Conservation (phyloP, 768 basidiomycete genomes). For the Leccinellum rugosiceps region DNA sequence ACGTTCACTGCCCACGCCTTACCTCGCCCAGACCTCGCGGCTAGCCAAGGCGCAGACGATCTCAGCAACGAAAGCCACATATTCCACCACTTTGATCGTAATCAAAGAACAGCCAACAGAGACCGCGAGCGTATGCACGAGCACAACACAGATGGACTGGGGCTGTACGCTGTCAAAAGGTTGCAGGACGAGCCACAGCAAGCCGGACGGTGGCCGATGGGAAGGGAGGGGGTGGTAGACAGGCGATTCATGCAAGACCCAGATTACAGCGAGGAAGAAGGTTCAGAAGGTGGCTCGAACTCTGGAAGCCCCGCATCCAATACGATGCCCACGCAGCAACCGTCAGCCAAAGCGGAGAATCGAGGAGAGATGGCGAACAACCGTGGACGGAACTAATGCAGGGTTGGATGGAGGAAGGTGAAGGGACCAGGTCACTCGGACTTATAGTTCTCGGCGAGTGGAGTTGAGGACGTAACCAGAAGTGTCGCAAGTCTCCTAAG, state of each 20-base stretch:
- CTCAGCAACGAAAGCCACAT: conserved; percentile 20
- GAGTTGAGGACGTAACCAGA: neutral
- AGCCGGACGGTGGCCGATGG: neutral
- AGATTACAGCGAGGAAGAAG: conserved; percentile 25
- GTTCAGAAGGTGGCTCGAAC: neutral
- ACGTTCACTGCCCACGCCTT: conserved; percentile 17
- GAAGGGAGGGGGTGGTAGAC: neutral
- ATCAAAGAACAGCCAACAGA: conserved; percentile 22
- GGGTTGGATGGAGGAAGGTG: neutral
- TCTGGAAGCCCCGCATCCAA: conserved; percentile 8
- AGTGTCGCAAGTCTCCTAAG: neutral
- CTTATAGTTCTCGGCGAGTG: neutral
- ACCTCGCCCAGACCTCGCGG: conserved; percentile 25
- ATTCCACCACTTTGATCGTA: conserved; percentile 31
- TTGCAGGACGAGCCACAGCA: neutral
- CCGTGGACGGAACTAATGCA: conserved; percentile 2
- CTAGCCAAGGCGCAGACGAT: conserved; percentile 12
- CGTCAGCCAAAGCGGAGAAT: conserved; percentile 1
- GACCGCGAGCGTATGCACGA: conserved; percentile 5
- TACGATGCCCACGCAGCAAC: conserved; percentile 14
- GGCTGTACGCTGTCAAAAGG: neutral
- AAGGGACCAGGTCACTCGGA: neutral
- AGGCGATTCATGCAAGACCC: conserved; percentile 23
- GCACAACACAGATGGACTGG: neutral
- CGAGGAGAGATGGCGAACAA: conserved; percentile 6